Base-by-base conservation (phyloP, 495 filamentous ascomycete species). In the Halenospora varia region DNA sequence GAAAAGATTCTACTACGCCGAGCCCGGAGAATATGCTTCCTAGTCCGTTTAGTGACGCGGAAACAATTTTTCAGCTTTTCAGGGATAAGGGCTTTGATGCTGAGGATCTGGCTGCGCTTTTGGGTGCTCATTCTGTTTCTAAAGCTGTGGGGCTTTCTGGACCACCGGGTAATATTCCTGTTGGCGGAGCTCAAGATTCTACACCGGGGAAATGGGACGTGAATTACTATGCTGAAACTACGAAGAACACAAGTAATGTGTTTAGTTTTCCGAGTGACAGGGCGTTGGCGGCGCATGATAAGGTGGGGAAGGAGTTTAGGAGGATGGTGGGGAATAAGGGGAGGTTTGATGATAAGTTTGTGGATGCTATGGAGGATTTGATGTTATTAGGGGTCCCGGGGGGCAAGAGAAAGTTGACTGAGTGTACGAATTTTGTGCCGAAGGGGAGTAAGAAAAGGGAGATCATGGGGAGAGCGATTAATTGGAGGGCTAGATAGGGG, bases 191-290 rank as follows among this genome's bases (percentile, higher is more conserved):
- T 1, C 66, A 65, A 35, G 68, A 70, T 51, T 45, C 45, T 24
- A 70, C 68, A 4, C 66, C 64, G 10, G 68, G 66, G 11, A 48
- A 59, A 23, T 70, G 68, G 68, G 68, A 70, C 26, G 66, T 67
- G n/a, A 63, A 64, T 41, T 68, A 62, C 54, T 69, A 68, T 48
- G 18, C 20, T 22, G 57, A 69, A 41, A 68, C 65, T 1, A 40
- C 65, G 1, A 62, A 57, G 23, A 4, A 22, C 11, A 10, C 25
- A 4, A 4, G 4, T 9, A 23, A 23, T 19, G 18, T 39, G 15
- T 13, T 13, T 13, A 4, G 11, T 2, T 53, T 53, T 22, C 11
- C 6, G 25, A 39, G 24, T 41, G 50, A 53, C 39, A n/a, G 3
- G 10, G 11, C 9, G 10, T 22, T 53, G 10, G 50, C 50, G 11